Conservation (phyloP, 1,139 yeast species). For the Arxiozyma slooffiae region DNA sequence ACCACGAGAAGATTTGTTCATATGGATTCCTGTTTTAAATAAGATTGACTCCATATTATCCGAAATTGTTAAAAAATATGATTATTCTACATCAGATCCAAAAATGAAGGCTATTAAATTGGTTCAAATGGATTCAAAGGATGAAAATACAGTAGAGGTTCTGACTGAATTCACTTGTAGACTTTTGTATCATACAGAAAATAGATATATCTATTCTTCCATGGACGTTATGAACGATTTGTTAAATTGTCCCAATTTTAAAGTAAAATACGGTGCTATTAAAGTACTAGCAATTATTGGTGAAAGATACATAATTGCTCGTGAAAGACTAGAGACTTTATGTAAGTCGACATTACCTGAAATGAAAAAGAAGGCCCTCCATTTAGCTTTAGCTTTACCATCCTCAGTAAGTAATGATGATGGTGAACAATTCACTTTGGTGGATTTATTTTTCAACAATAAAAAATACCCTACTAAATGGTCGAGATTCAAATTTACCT, state of each 20-base stretch:
- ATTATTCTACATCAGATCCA: conserved; percentile 25
- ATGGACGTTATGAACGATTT: conserved; percentile 53
- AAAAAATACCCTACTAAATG: conserved; percentile 47
- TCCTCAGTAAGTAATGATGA: conserved; percentile 33
- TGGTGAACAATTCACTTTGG: conserved; percentile 44
- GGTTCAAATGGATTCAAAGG: conserved; percentile 38
- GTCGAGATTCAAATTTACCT: conserved; percentile 48
- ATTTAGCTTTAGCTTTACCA: conserved; percentile 50
- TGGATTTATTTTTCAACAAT: conserved; percentile 43
- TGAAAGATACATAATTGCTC: conserved; percentile 43
- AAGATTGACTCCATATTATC: conserved; percentile 63
- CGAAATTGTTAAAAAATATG: conserved; percentile 43
- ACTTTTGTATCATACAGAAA: conserved; percentile 60
- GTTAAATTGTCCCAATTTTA: conserved; percentile 50
- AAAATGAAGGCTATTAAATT: conserved; percentile 39
- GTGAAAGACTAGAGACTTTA: conserved; percentile 37
- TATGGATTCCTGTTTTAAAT: conserved; percentile 71
- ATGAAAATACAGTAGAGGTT: conserved; percentile 39
- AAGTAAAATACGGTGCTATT: conserved; percentile 52
- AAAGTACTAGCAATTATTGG: conserved; percentile 54
- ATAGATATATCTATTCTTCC: conserved; percentile 59
- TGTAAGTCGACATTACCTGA: conserved; percentile 33
- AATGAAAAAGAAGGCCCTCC: conserved; percentile 38
- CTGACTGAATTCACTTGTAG: conserved; percentile 54
- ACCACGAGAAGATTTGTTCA: conserved; percentile 62